Conservation (phyloP, 495 filamentous ascomycete species). For the Trichoderma gamsii region DNA sequence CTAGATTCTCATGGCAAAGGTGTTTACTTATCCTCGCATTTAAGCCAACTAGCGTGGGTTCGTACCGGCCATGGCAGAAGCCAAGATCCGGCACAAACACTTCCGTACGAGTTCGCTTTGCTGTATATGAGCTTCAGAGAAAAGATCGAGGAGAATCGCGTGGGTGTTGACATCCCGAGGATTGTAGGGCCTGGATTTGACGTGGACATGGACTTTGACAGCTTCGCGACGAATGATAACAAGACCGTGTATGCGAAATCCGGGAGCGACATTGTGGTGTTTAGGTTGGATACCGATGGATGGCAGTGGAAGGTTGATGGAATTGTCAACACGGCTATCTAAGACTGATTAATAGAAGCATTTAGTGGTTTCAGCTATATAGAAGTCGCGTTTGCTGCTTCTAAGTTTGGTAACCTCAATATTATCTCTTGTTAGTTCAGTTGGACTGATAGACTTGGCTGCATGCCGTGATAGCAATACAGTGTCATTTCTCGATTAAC, state of each 20-base stretch:
- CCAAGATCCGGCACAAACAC: not conserved
- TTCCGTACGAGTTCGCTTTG: not conserved
- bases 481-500: not conserved
- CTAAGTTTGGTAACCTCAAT: too few species aligned
- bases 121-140: not conserved
- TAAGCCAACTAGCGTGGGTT: not conserved
- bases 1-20: constrained; percentile 1
- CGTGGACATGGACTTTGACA: not conserved
- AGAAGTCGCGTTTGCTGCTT: not conserved
- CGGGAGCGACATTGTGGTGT: not conserved
- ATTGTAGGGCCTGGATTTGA: not conserved
- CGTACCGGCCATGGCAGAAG: not conserved
- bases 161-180: not conserved
- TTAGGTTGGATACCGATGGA: not conserved
- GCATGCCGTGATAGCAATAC: not conserved
- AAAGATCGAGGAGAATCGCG: not conserved
- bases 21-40: not conserved
- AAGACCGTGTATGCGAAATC: constrained; percentile 7
- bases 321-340: constrained; percentile 10
- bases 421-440: not conserved
- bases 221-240: not conserved
- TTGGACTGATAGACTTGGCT: not conserved
- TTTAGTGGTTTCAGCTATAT: too few species aligned
- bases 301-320: not conserved
- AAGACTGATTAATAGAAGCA: not conserved